A percentile compares a stretch with the other conserved stretches of the same genome.
Evolutionary conservation across 2,329 filamentous ascomycete genomes (phyloP).

Genomic region (Nigrospora oryzae): DNA sequence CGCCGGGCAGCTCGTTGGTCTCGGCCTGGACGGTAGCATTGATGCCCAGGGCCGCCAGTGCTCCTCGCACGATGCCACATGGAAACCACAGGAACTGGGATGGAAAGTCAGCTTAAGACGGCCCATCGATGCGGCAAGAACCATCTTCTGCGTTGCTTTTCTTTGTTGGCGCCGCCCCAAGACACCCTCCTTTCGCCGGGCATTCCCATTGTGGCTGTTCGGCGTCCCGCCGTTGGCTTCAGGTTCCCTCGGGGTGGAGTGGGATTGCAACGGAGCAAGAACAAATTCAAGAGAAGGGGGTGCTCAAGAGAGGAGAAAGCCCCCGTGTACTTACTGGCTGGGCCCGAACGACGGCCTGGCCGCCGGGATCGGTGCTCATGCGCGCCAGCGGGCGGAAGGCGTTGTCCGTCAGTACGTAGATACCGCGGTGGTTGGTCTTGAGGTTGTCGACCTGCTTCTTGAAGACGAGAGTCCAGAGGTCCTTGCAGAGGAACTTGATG

Average conservation of each 20-base stretch:
- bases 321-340: slow-evolving; percentile 57
- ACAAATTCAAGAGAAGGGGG: neutral
- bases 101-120: slow-evolving; percentile 3
- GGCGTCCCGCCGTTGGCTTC: too few species aligned
- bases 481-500: slow-evolving; percentile 98
- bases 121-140: too few species aligned
- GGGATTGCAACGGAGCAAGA: neutral
- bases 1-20: slow-evolving; percentile 74
- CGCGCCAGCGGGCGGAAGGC: slow-evolving; percentile 79
- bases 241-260: too few species aligned
- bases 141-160: too few species aligned
- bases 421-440: slow-evolving; percentile 94
- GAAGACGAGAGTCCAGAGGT: slow-evolving; percentile 91
- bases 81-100: slow-evolving; percentile 86
- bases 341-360: slow-evolving; percentile 64
- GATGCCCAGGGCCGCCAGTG: slow-evolving; percentile 86
- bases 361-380: slow-evolving; percentile 77
- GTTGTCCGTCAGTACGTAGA: slow-evolving; percentile 93
- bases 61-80: slow-evolving; percentile 84
- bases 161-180: too few species aligned
- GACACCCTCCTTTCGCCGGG: too few species aligned
- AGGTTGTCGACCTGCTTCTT: slow-evolving; percentile 97
- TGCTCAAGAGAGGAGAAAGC: slow-evolving; percentile 1
- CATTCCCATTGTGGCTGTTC: too few species aligned
- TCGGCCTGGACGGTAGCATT: slow-evolving; percentile 88